Percentiles rank a stretch among this genome's conserved stretches.
phyloP scores from a whole-genome alignment of 805 yeast genomes.

The Wickerhamiella dianesei region DNA sequence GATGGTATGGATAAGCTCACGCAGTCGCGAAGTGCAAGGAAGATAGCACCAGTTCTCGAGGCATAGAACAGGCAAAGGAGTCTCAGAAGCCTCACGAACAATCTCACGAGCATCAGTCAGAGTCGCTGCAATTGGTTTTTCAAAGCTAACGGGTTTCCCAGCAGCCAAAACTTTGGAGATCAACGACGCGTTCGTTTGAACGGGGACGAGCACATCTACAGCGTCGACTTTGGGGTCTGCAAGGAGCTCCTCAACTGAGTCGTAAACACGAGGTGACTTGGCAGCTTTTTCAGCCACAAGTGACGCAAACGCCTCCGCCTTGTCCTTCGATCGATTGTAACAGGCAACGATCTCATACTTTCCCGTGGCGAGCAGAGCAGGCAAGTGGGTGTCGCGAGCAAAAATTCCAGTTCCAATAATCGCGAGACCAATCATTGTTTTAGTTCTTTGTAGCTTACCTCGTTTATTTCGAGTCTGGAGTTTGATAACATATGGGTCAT shows the following conservation, averaged over 20 bases:
- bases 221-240: constrained; percentile 55
- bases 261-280: constrained; percentile 36
- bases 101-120: constrained; percentile 68
- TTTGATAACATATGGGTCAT: too few relatives aligned
- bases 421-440: constrained; percentile 13
- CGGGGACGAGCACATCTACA: constrained; percentile 83
- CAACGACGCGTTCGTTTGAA: constrained; percentile 56
- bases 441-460: too few relatives aligned
- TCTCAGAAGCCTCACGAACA: constrained; percentile 46
- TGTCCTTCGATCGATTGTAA: constrained; percentile 68
- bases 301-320: constrained; percentile 55
- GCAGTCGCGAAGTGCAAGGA: constrained; percentile 42
- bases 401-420: constrained; percentile 38
- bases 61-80: constrained; percentile 57
- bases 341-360: constrained; percentile 52
- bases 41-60: constrained; percentile 81
- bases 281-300: constrained; percentile 40
- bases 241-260: constrained; percentile 49
- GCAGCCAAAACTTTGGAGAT: constrained; percentile 57
- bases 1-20: constrained; percentile 49
- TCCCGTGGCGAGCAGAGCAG: constrained; percentile 39
- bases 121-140: constrained; percentile 87
- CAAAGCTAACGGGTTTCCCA: constrained; percentile 68
- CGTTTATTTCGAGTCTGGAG: too few relatives aligned
- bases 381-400: constrained; percentile 73